Evolutionary conservation across 2,329 filamentous ascomycete genomes (phyloP), one percentile per base, ranked within the genome.

Genomic region (Dactylella cylindrospora): DNA sequence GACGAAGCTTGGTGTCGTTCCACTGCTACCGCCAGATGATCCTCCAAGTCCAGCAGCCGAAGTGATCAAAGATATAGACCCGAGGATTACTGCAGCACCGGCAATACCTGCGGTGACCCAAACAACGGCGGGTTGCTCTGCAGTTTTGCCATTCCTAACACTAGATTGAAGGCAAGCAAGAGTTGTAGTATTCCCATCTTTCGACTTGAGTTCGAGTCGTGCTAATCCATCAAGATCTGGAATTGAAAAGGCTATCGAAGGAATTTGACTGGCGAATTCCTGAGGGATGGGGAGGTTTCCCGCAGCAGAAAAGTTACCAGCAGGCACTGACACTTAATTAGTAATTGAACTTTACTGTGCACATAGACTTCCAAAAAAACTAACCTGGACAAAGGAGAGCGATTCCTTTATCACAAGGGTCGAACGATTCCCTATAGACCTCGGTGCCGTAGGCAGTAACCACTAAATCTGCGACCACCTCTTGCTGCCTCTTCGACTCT

Each of bases 201-300:
- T 73, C 3, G 81, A 75, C 60, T 79, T 83, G 38, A 98, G 79
- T 70, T 88, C 76, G 65, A 98, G 76, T 36, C 84, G 93, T 26
- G 90, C 93, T 69, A 85, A 75, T 29, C 91, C 91, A 51, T 91
- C 85, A 67, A 98, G 85, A 71, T 98, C 90, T 43, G 93, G 93
- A 25, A 98, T 78, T 62, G 82, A 80, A 75, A 96, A 98, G 9
- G 91, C 91, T 67, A 98, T 95, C 2, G 82, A 76, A 1, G 93
- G 93, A 32, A 98, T 91, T 74, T 86, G 75, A 49, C 79, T 79
- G 52, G 88, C 83, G 70, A 84, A 91, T 62, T 83, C 70, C 0
- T 80, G 74, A 12, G 90, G 86, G 31, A 98, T 86, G 23, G 77
- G 73, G 72, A 93, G 85, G 2, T 75, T 76, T 39, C 90, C 91